A percentile compares a stretch with the other conserved stretches of the same genome.
phyloP scores from a whole-genome alignment of 139 green algal genomes.

The Pedinophyceae sp. region DNA sequence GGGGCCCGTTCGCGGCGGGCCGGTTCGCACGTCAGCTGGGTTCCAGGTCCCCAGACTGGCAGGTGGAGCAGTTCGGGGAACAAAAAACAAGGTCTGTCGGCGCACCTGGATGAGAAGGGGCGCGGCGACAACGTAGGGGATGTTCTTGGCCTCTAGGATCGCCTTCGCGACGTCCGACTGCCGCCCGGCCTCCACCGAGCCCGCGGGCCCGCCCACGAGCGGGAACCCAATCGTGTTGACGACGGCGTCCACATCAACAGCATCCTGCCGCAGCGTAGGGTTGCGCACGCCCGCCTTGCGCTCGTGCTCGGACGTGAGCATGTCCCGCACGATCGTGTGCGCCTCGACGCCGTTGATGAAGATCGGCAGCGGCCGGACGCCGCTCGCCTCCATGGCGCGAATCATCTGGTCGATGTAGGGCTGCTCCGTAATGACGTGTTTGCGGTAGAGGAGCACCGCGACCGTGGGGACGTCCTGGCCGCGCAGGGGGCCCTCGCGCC shows the following conservation, averaged over 20 bases:
- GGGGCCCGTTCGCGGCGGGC: too few species aligned
- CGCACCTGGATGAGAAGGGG: slow-evolving; percentile 80
- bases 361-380: slow-evolving; percentile 55
- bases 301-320: slow-evolving; percentile 59
- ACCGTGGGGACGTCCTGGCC: slow-evolving; percentile 45
- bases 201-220: slow-evolving; percentile 82
- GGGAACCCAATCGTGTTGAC: slow-evolving; percentile 88
- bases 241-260: slow-evolving; percentile 66
- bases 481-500: slow-evolving; percentile 12
- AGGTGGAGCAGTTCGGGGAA: too few species aligned
- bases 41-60: too few species aligned
- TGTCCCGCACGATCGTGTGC: slow-evolving; percentile 84
- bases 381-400: slow-evolving; percentile 35
- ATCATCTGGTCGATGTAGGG: slow-evolving; percentile 65
- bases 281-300: slow-evolving; percentile 18
- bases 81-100: too few species aligned
- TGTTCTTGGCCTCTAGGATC: slow-evolving; percentile 82
- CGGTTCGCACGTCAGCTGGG: too few species aligned
- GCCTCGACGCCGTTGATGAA: slow-evolving; percentile 96
- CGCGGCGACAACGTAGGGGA: slow-evolving; percentile 88
- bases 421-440: slow-evolving; percentile 91
- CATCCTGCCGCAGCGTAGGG: slow-evolving; percentile 24
- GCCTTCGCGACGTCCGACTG: slow-evolving; percentile 66
- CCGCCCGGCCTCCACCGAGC: slow-evolving; percentile 78
- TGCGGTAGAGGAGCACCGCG: slow-evolving; percentile 89